These are phyloP conservation scores for Dicorynia guianensis DNA, from an alignment of 306 rosid species.

Conservation along the genomic window DNA sequence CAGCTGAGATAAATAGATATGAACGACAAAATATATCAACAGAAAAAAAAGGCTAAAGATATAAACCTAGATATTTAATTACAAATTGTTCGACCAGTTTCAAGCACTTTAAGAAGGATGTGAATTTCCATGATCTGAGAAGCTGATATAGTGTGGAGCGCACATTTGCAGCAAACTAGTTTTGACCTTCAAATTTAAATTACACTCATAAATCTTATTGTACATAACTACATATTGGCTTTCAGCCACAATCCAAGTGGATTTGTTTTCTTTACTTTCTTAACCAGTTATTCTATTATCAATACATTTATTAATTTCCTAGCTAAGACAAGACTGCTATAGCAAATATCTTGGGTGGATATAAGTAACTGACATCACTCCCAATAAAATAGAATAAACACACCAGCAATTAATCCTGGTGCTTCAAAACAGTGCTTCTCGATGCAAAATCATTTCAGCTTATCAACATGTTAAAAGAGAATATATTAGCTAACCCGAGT, in stretches of 20 bases:
- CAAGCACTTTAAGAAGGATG: background rate
- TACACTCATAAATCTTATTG: background rate
- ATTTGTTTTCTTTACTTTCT: background rate
- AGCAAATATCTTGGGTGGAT: background rate
- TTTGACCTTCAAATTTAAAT: background rate
- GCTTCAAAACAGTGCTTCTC: background rate
- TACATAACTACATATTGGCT: background rate
- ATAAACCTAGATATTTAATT: too few relatives aligned
- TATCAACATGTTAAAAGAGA: background rate
- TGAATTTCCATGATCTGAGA: background rate
- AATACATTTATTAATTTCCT: background rate
- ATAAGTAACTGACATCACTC: background rate
- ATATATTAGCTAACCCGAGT: constrained; percentile 60
- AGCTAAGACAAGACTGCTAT: background rate
- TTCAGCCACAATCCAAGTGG: background rate
- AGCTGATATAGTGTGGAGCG: background rate
- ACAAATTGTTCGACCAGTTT: background rate
- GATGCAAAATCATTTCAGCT: background rate
- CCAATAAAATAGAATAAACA: too few relatives aligned
- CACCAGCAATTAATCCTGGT: too few relatives aligned
- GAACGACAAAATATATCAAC: too few relatives aligned
- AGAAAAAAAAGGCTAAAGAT: too few relatives aligned
- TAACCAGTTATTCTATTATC: background rate
- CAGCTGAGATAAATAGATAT: too few relatives aligned
- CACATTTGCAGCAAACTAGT: background rate